These are phyloP conservation scores for Arctium lappa DNA, from an alignment of 129 eudicot species.

Conservation along the genomic window DNA sequence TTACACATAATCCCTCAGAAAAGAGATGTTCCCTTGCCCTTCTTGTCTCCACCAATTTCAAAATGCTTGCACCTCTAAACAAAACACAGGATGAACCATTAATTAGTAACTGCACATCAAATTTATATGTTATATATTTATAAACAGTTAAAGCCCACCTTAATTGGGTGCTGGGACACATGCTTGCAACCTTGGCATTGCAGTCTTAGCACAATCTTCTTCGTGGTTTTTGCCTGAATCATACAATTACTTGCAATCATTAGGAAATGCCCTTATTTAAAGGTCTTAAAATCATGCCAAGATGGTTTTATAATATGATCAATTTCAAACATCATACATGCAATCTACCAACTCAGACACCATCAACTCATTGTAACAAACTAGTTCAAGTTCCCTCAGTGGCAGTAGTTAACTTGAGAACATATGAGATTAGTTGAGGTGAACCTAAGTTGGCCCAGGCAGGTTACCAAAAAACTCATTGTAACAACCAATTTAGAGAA, in stretches of 20 bases:
- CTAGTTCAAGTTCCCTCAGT: too few species aligned
- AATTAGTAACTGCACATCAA: neutral
- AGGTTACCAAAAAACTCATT: neutral
- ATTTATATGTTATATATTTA: neutral
- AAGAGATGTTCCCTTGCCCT: constrained; percentile 45
- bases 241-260: neutral
- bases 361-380: too few species aligned
- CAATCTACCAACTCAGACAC: too few species aligned
- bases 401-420: too few species aligned
- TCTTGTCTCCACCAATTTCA: constrained; percentile 47
- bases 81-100: neutral
- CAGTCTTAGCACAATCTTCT: constrained; percentile 47
- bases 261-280: neutral
- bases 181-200: constrained; percentile 49
- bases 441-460: too few species aligned
- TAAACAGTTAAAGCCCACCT: constrained; percentile 5
- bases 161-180: constrained; percentile 41
- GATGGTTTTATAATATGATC: too few species aligned
- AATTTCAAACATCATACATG: too few species aligned
- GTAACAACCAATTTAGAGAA: neutral
- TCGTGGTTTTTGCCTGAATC: constrained; percentile 37
- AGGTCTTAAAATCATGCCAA: too few species aligned
- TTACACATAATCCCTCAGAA: constrained; percentile 24
- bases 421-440: too few species aligned
- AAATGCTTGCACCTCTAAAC: constrained; percentile 47